Evolutionary conservation across 306 rosid genomes (phyloP).

Genomic region (Malus asiatica): DNA sequence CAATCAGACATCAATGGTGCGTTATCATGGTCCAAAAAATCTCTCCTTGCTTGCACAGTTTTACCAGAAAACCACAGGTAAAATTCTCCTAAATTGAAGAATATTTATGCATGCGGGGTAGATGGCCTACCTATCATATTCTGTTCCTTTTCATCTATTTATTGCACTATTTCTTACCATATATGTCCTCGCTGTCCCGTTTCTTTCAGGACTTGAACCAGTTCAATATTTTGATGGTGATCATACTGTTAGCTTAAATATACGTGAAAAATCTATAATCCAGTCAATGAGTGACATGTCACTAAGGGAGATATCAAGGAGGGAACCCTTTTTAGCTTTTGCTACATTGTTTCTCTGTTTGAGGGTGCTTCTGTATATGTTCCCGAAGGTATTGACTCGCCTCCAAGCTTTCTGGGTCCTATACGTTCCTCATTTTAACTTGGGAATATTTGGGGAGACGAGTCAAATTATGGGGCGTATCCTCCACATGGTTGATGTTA

Average conservation of each 20-base stretch:
- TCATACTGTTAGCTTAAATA: constrained; percentile 2
- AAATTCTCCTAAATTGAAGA: constrained; percentile 12
- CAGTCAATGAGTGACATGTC: constrained; percentile 24
- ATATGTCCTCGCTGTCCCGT: neutral
- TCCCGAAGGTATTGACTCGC: constrained; percentile 28
- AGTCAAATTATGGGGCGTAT: constrained; percentile 52
- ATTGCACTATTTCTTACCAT: neutral
- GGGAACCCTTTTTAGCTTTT: constrained; percentile 49
- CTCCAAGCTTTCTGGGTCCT: constrained; percentile 47
- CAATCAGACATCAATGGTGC: constrained; percentile 52
- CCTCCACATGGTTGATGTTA: constrained; percentile 46
- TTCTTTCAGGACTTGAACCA: constrained; percentile 47
- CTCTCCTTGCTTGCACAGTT: constrained; percentile 38
- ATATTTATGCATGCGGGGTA: neutral
- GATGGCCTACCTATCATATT: neutral
- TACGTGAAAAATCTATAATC: constrained; percentile 21
- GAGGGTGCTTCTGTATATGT: constrained; percentile 32
- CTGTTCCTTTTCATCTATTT: neutral
- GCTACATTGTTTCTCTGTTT: constrained; percentile 52
- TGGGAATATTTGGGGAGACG: constrained; percentile 70
- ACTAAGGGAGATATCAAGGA: constrained; percentile 27
- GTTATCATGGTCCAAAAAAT: constrained; percentile 50
- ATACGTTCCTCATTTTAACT: constrained; percentile 43
- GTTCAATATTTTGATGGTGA: constrained; percentile 16
- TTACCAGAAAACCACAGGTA: constrained; percentile 61